Percentiles rank a stretch among this genome's conserved stretches.
Evolutionary conservation across 106 monocot species (phyloP).

Genomic region (Dendrobium chrysotoxum): DNA sequence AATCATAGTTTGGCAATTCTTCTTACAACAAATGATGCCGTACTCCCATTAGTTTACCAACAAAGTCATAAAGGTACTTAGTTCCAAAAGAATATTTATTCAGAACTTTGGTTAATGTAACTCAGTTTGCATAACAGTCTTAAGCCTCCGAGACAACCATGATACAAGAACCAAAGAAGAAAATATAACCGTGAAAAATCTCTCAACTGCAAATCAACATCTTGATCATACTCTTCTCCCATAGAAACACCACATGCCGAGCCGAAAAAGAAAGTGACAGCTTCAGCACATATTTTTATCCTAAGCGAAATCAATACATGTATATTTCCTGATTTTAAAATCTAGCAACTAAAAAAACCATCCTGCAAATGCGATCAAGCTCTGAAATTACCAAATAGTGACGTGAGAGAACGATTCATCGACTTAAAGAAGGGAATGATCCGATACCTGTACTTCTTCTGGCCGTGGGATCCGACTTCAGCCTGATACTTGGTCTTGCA

Average conservation of each 20-base stretch:
- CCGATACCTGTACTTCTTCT: slow-evolving; percentile 44
- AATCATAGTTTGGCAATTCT: not conserved
- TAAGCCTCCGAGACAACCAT: not conserved
- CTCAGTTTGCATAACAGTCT: not conserved
- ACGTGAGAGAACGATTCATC: not conserved
- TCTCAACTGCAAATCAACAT: not conserved
- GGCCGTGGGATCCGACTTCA: slow-evolving; percentile 46
- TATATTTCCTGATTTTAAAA: not conserved
- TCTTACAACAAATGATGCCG: no score
- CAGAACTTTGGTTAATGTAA: no score
- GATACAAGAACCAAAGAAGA: not conserved
- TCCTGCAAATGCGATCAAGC: not conserved
- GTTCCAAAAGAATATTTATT: no score
- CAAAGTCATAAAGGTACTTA: no score
- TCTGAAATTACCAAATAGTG: not conserved
- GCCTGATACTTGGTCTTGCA: slow-evolving; percentile 96
- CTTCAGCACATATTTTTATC: no score
- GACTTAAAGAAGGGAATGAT: not conserved
- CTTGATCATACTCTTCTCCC: no score
- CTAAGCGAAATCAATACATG: not conserved
- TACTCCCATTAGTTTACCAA: no score
- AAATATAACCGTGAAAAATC: not conserved
- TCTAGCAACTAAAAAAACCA: not conserved
- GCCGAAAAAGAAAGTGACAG: no score
- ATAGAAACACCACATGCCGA: no score